Evolutionary conservation across 768 basidiomycete genomes (phyloP).

Genomic region (Suillus occidentalis): DNA sequence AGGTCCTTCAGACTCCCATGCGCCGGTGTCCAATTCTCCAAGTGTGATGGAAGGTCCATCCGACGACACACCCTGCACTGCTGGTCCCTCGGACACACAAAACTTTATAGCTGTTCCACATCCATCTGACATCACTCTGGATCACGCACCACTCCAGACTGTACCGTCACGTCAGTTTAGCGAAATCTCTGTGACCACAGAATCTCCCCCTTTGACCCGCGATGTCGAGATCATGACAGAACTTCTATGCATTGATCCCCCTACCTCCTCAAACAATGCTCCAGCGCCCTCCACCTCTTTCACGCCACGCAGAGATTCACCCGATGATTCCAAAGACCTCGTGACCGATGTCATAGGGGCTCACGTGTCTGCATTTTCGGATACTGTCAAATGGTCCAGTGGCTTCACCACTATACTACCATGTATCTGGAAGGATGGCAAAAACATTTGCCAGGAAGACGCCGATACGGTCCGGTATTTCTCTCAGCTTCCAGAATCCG

Average conservation of each 20-base stretch:
- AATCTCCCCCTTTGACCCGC: background rate
- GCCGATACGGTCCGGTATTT: too few relatives aligned
- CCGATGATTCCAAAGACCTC: background rate
- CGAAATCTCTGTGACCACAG: background rate
- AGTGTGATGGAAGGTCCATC: too few relatives aligned
- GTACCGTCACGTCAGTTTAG: background rate
- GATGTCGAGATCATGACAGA: background rate
- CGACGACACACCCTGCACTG: fast-evolving
- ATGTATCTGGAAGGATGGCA: too few relatives aligned
- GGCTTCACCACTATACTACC: background rate
- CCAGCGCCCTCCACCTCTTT: background rate
- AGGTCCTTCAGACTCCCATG: background rate
- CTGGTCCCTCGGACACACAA: too few relatives aligned
- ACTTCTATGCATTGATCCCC: background rate
- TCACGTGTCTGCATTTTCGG: background rate
- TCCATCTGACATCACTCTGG: too few relatives aligned
- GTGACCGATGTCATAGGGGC: background rate
- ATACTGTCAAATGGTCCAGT: background rate
- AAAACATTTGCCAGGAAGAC: too few relatives aligned
- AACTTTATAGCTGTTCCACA: too few relatives aligned
- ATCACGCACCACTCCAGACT: too few relatives aligned
- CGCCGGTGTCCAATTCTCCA: background rate
- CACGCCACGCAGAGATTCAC: background rate
- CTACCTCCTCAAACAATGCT: background rate
- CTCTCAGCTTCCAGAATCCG: too few relatives aligned